A percentile compares a stretch with the other conserved stretches of the same genome.
phyloP scores from a whole-genome alignment of 148 eudicot species.

The Drosera capensis region DNA sequence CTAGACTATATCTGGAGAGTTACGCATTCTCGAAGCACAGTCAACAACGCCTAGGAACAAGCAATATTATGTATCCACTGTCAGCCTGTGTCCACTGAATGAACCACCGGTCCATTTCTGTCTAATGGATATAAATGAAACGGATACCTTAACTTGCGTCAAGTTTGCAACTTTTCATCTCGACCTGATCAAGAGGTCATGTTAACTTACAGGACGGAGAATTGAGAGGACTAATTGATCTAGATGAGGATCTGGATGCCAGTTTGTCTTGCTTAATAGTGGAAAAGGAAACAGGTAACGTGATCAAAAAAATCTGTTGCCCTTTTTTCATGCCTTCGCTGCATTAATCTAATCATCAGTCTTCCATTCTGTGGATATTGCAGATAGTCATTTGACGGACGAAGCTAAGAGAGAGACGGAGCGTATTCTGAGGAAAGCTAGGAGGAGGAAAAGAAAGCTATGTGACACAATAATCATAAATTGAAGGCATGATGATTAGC shows the following conservation, averaged over 20 bases:
- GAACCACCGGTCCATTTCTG: no score
- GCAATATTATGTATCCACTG: no score
- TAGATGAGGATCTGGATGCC: constrained; percentile 57
- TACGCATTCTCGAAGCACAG: no score
- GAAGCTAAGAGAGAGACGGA: constrained; percentile 44
- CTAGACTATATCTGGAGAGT: no score
- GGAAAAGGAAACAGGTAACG: constrained; percentile 39
- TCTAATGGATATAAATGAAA: no score
- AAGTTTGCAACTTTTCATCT: background rate
- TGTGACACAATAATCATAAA: constrained; percentile 24
- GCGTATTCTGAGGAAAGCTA: constrained; percentile 62
- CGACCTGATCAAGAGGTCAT: constrained; percentile 4
- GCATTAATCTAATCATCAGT: no score
- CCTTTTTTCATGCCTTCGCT: no score
- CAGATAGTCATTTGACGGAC: constrained; percentile 27
- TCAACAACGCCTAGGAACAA: no score
- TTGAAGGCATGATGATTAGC: constrained; percentile 52
- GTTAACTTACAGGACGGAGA: constrained; percentile 28
- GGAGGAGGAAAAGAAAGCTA: constrained; percentile 69
- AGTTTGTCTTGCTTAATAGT: constrained; percentile 50
- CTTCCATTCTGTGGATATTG: constrained; percentile 8
- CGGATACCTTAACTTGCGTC: no score
- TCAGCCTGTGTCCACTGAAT: no score
- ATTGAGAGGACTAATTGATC: constrained; percentile 25
- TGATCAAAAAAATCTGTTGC: background rate